Conservation (phyloP, 768 basidiomycete species). For the Coprinopsis marcescibilis region DNA sequence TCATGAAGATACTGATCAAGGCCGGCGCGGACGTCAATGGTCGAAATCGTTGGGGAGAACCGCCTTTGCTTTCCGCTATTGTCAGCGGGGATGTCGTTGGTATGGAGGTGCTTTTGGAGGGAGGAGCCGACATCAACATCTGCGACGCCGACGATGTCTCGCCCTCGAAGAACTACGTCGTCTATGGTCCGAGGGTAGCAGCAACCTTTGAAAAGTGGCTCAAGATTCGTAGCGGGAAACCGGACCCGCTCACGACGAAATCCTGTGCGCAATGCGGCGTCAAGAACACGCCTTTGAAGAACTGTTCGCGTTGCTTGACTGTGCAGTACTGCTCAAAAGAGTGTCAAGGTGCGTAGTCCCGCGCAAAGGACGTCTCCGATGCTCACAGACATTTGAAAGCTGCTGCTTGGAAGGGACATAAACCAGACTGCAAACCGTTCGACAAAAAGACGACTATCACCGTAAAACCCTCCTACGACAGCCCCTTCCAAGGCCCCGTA, state of each 20-base stretch:
- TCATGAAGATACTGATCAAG: slow-evolving; percentile 35
- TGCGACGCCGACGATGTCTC: slow-evolving; percentile 32
- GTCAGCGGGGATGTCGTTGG: slow-evolving; percentile 22
- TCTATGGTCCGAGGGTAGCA: slow-evolving; percentile 37
- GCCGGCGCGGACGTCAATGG: slow-evolving; percentile 44
- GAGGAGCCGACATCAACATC: slow-evolving; percentile 39
- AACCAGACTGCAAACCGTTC: slow-evolving; percentile 42
- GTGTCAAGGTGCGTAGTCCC: slow-evolving; percentile 44
- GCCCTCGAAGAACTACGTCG: slow-evolving; percentile 24
- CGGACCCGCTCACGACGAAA: slow-evolving; percentile 35
- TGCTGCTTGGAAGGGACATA: slow-evolving; percentile 43
- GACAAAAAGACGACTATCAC: slow-evolving; percentile 36
- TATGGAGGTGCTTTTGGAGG: slow-evolving; percentile 44
- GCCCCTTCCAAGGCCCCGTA: too few species aligned
- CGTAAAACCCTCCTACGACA: slow-evolving; percentile 41
- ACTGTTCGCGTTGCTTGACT: slow-evolving; percentile 39
- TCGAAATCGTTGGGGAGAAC: slow-evolving; percentile 43
- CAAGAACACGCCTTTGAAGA: slow-evolving; percentile 26
- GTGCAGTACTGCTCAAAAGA: slow-evolving; percentile 47
- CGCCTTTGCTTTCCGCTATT: slow-evolving; percentile 32
- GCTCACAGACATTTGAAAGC: slow-evolving; percentile 25
- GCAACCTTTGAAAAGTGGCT: slow-evolving; percentile 43
- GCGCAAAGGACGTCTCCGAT: neutral
- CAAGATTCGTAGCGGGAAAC: slow-evolving; percentile 37
- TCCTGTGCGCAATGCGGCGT: slow-evolving; percentile 35